Percentiles rank a stretch among this genome's conserved stretches.
Evolutionary conservation across 139 green algal species (phyloP).

Genomic region (Coelastrella sp.): DNA sequence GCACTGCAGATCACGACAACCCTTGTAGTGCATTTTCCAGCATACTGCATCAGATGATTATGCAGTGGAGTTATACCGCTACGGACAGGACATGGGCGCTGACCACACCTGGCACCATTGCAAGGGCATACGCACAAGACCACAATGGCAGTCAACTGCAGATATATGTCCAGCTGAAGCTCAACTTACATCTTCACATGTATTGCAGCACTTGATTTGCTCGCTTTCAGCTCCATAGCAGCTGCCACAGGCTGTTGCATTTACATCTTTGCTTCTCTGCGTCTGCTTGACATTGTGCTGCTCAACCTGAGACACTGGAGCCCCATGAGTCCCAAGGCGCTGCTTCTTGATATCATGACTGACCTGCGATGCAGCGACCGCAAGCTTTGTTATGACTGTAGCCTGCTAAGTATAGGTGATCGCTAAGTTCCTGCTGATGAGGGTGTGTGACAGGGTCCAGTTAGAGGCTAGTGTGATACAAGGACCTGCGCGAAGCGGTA

Average conservation of each 20-base stretch:
- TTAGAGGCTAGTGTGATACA: too few relatives aligned
- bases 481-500: too few relatives aligned
- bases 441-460: too few relatives aligned
- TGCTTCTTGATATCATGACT: slow-evolving; percentile 88
- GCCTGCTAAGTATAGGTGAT: too few relatives aligned
- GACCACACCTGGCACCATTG: background rate
- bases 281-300: slow-evolving; percentile 70
- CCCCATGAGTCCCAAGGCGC: slow-evolving; percentile 69
- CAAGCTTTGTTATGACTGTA: too few relatives aligned
- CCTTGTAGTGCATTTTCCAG: too few relatives aligned
- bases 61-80: too few relatives aligned
- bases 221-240: slow-evolving; percentile 94
- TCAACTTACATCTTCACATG: slow-evolving; percentile 88
- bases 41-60: too few relatives aligned
- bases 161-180: background rate
- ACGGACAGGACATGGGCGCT: background rate
- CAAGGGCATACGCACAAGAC: background rate
- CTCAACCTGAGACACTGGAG: slow-evolving; percentile 68
- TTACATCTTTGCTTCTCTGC: slow-evolving; percentile 40
- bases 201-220: slow-evolving; percentile 91
- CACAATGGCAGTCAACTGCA: background rate
- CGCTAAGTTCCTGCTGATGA: too few relatives aligned
- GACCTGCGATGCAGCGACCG: slow-evolving; percentile 42
- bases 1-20: too few relatives aligned
- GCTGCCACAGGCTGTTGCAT: slow-evolving; percentile 76